Base-by-base conservation (phyloP, 2,329 filamentous ascomycete species). In the Beauveria brongniartii region DNA sequence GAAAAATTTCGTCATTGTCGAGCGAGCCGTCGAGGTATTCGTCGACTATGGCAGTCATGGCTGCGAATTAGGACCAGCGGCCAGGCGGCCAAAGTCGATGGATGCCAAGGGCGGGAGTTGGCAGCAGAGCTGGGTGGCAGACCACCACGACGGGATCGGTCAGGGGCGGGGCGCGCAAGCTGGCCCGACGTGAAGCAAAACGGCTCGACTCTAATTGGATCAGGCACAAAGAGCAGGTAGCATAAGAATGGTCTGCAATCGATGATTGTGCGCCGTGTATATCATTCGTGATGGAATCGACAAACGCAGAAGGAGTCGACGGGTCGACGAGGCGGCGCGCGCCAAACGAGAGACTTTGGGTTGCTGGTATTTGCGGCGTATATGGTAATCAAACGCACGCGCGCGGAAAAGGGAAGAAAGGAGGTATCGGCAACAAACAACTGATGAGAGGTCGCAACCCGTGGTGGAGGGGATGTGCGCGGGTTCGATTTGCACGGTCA, bases 1-100 rank as follows among this genome's bases (percentile, higher is more conserved):
- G 90, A 71, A 90, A 95, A 66, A 89, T 81, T 72, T 96, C 92
- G 68, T 95, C 91, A 65, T 83, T 82, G 63, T 95, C 91, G 79
- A 90, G 81, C 58, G 85, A 82, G 69, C 76, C 80, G 63, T 88
- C 85, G 65, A 85, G 73, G 67, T 85, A 87, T 61, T 85, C 83
- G 66, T 84, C 83, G 70, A 86, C 81, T 48, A 76, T 69, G 66
- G 76, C 76, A 61, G 80, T 72, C 77, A 81, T 79, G 71, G 61
- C 71, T 68, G 64, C 62, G 59, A 47, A 56, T 61, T 52, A 46
- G 37, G 40, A 47, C 55, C 55, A 6, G 46, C 34, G 37, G 55
- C 55, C 55, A 37, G 20, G 47, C n/a, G n/a, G 46, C 12, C 24
- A 34, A 18, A n/a, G 56, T 16, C n/a, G 48, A 53, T 34, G 40